A percentile compares a stretch with the other conserved stretches of the same genome.
These are phyloP conservation scores for Penicillium oxalicum DNA, from an alignment of 2,329 filamentous ascomycete genomes.

Conservation along the genomic window DNA sequence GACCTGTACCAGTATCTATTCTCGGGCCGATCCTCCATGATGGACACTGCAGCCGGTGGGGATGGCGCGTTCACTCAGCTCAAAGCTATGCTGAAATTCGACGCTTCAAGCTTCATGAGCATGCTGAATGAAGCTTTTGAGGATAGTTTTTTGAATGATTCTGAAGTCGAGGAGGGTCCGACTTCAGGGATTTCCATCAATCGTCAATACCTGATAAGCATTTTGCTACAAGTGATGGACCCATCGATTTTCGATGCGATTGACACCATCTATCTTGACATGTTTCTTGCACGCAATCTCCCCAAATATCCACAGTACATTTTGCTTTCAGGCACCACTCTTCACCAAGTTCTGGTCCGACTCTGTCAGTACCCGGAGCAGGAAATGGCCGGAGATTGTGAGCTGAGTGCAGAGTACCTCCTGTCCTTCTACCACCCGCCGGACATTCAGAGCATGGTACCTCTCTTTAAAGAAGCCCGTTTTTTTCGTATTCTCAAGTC, in stretches of 20 bases:
- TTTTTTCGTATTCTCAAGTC: constrained; percentile 92
- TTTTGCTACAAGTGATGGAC: constrained; percentile 86
- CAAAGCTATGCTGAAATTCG: constrained; percentile 75
- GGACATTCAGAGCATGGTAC: constrained; percentile 68
- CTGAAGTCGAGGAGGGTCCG: constrained; percentile 57
- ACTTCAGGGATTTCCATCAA: constrained; percentile 61
- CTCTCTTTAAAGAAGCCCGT: constrained; percentile 68
- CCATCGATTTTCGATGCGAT: constrained; percentile 61
- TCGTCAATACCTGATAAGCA: constrained; percentile 86
- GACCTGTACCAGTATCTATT: constrained; percentile 93
- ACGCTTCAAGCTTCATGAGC: constrained; percentile 87
- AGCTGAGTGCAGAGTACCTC: constrained; percentile 93
- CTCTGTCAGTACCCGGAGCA: constrained; percentile 77
- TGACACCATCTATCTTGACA: constrained; percentile 92
- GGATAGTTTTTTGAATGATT: constrained; percentile 84
- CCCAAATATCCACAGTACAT: constrained; percentile 97
- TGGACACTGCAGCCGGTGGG: constrained; percentile 36
- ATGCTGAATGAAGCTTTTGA: constrained; percentile 97
- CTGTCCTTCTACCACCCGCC: constrained; percentile 89
- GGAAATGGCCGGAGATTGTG: constrained; percentile 83
- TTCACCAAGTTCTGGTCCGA: constrained; percentile 73
- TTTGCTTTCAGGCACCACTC: constrained; percentile 75
- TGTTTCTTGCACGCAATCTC: constrained; percentile 94
- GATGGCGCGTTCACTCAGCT: constrained; percentile 82
- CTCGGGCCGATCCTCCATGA: constrained; percentile 56